A percentile compares a stretch with the other conserved stretches of the same genome.
Conservation (phyloP, 2,329 filamentous ascomycete species). For the Ploettnerulaceae sp. region DNA sequence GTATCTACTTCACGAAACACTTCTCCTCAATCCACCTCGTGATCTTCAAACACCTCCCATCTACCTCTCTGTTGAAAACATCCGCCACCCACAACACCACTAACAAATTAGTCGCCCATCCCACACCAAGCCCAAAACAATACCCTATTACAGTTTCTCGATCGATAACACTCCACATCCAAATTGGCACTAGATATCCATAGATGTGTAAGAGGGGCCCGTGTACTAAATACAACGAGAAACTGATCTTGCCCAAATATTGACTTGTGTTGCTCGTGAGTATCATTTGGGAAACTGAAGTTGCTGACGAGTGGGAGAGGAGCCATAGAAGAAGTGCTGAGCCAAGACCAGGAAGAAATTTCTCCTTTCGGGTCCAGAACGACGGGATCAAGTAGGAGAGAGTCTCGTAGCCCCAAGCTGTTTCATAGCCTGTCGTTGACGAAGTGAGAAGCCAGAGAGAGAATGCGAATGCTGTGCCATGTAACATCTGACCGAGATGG, state of each 20-base stretch:
- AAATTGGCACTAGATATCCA: neutral
- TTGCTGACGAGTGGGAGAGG: neutral
- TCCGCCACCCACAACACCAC: neutral
- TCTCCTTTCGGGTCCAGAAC: neutral
- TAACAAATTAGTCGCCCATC: neutral
- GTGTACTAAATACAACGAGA: neutral
- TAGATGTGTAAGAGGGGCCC: neutral
- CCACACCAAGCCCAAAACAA: neutral
- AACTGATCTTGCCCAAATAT: constrained; percentile 1
- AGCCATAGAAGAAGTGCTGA: neutral
- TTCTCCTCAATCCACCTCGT: neutral
- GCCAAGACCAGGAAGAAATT: neutral
- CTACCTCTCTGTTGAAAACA: neutral
- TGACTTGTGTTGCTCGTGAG: neutral
- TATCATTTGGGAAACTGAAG: neutral
- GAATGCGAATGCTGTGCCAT: neutral
- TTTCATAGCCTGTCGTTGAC: neutral
- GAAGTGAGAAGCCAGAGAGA: neutral
- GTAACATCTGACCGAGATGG: neutral
- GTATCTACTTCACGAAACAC: neutral
- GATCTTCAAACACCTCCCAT: neutral
- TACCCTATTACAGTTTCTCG: neutral
- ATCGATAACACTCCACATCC: neutral
- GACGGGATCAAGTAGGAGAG: neutral
- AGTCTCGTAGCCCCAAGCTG: neutral